A percentile compares a stretch with the other conserved stretches of the same genome.
These are phyloP conservation scores for Leishmania tarentolae DNA, from an alignment of 208 protist species.

Conservation along the genomic window DNA sequence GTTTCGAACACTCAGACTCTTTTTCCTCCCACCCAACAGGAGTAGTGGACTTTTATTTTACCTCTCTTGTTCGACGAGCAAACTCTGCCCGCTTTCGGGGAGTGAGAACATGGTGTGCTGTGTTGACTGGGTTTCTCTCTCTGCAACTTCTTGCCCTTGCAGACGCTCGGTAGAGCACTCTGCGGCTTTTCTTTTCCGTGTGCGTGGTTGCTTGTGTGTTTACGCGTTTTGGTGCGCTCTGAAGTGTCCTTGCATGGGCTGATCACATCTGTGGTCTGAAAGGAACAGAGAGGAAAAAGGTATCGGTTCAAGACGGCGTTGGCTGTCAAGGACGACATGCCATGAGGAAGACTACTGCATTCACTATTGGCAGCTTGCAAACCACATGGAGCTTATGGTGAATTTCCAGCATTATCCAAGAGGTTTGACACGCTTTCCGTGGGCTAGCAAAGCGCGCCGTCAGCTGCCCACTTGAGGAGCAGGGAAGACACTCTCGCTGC, in stretches of 20 bases:
- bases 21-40: background rate
- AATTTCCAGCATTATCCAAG: background rate
- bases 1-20: background rate
- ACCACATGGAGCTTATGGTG: background rate
- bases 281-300: background rate
- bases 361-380: background rate
- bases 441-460: background rate
- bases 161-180: background rate
- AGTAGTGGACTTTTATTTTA: constrained; percentile 5
- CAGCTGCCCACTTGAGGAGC: background rate
- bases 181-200: background rate
- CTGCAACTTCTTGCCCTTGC: background rate
- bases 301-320: background rate
- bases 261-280: background rate
- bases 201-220: background rate
- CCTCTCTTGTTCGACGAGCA: background rate
- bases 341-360: background rate
- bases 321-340: background rate
- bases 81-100: background rate
- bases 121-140: constrained; percentile 3
- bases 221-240: background rate
- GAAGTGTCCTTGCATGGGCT: background rate
- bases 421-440: background rate
- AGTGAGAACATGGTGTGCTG: background rate
- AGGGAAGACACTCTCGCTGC: background rate